Evolutionary conservation across 768 basidiomycete genomes (phyloP).

Genomic region (Mycena epipterygia): DNA sequence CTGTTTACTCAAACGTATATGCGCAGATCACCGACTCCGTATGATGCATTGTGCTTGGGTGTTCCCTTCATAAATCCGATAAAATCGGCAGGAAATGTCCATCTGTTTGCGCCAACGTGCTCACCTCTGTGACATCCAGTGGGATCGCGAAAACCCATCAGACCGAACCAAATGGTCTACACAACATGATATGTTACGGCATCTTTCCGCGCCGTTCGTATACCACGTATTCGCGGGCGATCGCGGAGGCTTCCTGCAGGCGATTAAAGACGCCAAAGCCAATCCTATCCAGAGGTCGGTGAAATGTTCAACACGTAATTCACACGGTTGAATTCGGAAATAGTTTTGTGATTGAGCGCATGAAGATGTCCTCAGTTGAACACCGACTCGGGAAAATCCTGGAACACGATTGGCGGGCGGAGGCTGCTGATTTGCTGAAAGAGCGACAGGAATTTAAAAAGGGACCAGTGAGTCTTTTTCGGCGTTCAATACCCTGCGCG

Average conservation of each 20-base stretch:
- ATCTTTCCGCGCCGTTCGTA: slow-evolving; percentile 49
- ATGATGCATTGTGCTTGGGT: slow-evolving; percentile 50
- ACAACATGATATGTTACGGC: slow-evolving; percentile 34
- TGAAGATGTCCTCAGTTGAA: slow-evolving; percentile 42
- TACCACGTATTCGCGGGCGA: slow-evolving; percentile 48
- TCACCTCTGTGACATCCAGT: slow-evolving; percentile 39
- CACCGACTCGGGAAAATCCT: slow-evolving; percentile 30
- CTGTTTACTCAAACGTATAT: background rate
- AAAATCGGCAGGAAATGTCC: background rate
- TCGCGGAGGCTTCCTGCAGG: slow-evolving; percentile 45
- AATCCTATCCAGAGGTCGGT: slow-evolving; percentile 47
- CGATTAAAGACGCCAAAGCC: slow-evolving; percentile 41
- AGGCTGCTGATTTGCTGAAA: no score
- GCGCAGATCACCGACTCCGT: slow-evolving; percentile 41
- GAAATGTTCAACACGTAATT: background rate
- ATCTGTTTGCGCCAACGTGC: background rate
- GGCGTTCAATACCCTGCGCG: no score
- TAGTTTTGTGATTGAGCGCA: slow-evolving; percentile 47
- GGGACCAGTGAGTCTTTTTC: background rate
- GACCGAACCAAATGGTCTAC: background rate
- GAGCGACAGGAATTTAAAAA: no score
- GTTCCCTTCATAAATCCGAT: slow-evolving; percentile 55
- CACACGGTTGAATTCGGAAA: background rate
- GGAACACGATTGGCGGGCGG: background rate
- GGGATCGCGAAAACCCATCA: slow-evolving; percentile 34